A percentile compares a stretch with the other conserved stretches of the same genome.
Conservation (phyloP, 139 green algal species). For the Mychonastes homosphaera region DNA sequence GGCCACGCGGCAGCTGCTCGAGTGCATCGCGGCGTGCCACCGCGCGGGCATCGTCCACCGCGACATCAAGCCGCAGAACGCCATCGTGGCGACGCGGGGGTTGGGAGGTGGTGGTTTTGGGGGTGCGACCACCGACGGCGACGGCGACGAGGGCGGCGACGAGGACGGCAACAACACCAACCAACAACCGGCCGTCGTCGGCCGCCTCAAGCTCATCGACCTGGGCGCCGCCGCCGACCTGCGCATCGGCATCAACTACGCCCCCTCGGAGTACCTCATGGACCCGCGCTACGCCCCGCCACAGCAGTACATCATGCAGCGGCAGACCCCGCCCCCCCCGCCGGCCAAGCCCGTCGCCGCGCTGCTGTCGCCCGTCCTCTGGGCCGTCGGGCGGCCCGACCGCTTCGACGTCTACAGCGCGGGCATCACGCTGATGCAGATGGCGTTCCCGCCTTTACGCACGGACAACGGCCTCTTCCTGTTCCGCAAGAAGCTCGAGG, state of each 20-base stretch:
- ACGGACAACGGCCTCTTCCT: constrained; percentile 60
- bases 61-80: constrained; percentile 91
- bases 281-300: constrained; percentile 81
- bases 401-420: constrained; percentile 80
- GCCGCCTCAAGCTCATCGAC: constrained; percentile 80
- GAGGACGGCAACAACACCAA: no score
- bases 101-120: no score
- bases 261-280: constrained; percentile 85
- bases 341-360: constrained; percentile 38
- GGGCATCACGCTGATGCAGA: constrained; percentile 63
- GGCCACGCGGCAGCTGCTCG: constrained; percentile 58
- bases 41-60: constrained; percentile 71
- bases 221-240: constrained; percentile 82
- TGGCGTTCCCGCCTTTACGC: constrained; percentile 62
- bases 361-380: constrained; percentile 78
- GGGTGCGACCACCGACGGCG: no score
- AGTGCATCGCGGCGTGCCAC: constrained; percentile 50
- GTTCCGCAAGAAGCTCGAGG: constrained; percentile 45
- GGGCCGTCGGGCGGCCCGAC: constrained; percentile 70
- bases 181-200: no score
- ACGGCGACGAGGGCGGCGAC: no score
- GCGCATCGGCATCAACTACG: constrained; percentile 88
- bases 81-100: constrained; percentile 44
- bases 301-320: constrained; percentile 88
- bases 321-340: constrained; percentile 37